A percentile compares a stretch with the other conserved stretches of the same genome.
Conservation (phyloP, 2,329 filamentous ascomycete species). For the Colletotrichum scovillei region DNA sequence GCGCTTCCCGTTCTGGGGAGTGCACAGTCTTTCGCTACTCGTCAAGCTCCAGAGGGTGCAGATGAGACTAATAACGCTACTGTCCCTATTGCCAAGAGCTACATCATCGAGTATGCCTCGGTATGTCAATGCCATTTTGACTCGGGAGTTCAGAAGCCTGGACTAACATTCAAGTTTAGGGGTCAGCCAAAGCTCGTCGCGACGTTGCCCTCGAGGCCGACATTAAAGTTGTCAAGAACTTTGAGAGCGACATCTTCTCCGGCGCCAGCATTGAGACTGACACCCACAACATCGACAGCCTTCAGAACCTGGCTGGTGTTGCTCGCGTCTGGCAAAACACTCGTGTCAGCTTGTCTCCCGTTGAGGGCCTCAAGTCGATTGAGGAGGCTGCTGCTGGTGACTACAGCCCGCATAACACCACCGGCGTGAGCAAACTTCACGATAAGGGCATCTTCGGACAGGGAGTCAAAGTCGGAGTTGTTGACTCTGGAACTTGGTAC, state of each 20-base stretch:
- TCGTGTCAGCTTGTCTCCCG: slow-evolving; percentile 11
- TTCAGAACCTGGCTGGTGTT: slow-evolving; percentile 46
- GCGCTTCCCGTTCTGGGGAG: slow-evolving; percentile 17
- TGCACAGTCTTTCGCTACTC: background rate
- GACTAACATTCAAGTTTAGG: background rate
- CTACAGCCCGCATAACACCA: slow-evolving; percentile 50
- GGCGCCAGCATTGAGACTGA: slow-evolving; percentile 48
- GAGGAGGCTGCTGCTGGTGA: slow-evolving; percentile 40
- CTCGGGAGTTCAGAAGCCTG: background rate
- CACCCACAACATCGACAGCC: slow-evolving; percentile 46
- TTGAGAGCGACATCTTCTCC: slow-evolving; percentile 44
- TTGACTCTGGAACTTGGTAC: slow-evolving; percentile 54
- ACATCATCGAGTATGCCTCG: slow-evolving; percentile 33
- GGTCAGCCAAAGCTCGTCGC: slow-evolving; percentile 30
- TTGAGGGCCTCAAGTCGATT: background rate
- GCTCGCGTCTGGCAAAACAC: slow-evolving; percentile 48
- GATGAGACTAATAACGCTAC: slow-evolving; percentile 20
- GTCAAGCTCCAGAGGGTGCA: slow-evolving; percentile 10
- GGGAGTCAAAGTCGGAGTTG: slow-evolving; percentile 50
- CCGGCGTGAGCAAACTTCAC: slow-evolving; percentile 52
- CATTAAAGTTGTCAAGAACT: slow-evolving; percentile 26
- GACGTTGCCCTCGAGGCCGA: slow-evolving; percentile 12
- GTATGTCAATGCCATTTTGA: background rate
- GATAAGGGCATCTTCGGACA: slow-evolving; percentile 49
- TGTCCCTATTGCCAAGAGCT: slow-evolving; percentile 31